Evolutionary conservation across 2,329 filamentous ascomycete genomes (phyloP), one percentile per base, ranked within the genome.

Genomic region (Sporothrix sp.): DNA sequence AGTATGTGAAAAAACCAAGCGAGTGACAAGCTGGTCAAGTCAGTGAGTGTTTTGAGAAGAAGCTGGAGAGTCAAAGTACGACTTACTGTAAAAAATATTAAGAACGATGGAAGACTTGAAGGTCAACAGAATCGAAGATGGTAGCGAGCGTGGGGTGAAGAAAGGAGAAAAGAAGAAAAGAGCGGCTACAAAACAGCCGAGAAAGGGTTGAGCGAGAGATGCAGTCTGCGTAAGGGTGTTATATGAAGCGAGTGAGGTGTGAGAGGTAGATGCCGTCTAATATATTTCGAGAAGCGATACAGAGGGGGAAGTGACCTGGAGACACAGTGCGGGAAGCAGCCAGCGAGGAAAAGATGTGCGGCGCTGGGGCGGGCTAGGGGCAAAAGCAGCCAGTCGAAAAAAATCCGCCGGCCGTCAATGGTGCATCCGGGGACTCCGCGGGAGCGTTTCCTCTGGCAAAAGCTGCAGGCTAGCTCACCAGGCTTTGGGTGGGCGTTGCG

Each of bases 1-100:
- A 57, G 65, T 63, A 60, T n/a, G 16, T 35, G 43, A 43, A 28
- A 18, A 52, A 52, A 44, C 35, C 27, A 53, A 56, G 53, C 53
- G 55, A 57, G 50, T 50, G 55, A 54, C 48, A 28, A 47, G 18
- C 42, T 54, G 23, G 25, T 28, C 25, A 28, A 28, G 25, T 10
- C 25, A 28, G 25, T 28, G n/a, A n/a, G n/a, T n/a, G n/a, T n/a
- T n/a, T n/a, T n/a, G n/a, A n/a, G n/a, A n/a, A n/a, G n/a, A n/a
- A n/a, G n/a, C n/a, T 28, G 25, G 6, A 28, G 25, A 18, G 20
- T 28, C 11, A 23, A n/a, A 9, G 30, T 9, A 18, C 28, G 21
- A 40, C 36, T 48, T 10, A 40, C 36, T 36, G 20, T 16, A 38
- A 48, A 48, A 20, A 32, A 27, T 30, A 39, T 39, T 40, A 40